Conservation (phyloP, 495 filamentous ascomycete species). For the Rhizodiscina lignyota region DNA sequence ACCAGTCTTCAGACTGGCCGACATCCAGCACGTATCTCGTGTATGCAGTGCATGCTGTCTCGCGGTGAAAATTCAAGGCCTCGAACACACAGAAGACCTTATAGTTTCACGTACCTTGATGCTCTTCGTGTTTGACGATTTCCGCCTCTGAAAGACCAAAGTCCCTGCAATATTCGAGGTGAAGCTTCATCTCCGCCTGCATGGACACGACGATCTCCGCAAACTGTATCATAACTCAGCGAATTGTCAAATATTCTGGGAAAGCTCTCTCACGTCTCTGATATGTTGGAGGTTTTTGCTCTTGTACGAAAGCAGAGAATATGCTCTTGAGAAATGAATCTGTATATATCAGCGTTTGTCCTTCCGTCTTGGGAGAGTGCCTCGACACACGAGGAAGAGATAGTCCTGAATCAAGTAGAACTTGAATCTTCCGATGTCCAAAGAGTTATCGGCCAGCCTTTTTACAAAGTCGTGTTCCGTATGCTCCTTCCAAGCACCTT, state of each 20-base stretch:
- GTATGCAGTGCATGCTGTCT: slow-evolving; percentile 52
- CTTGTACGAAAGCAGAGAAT: slow-evolving; percentile 73
- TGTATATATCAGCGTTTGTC: slow-evolving; percentile 16
- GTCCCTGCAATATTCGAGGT: slow-evolving; percentile 59
- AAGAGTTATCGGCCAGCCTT: slow-evolving; percentile 53
- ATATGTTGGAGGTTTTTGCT: slow-evolving; percentile 57
- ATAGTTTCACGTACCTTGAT: slow-evolving; percentile 40
- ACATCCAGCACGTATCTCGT: slow-evolving; percentile 77
- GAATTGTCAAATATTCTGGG: no score
- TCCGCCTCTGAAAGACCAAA: slow-evolving; percentile 66
- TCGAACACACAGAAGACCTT: no score
- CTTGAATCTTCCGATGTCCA: slow-evolving; percentile 61
- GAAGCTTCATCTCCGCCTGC: slow-evolving; percentile 60
- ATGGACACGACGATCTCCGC: slow-evolving; percentile 59
- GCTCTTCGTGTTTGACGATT: slow-evolving; percentile 57
- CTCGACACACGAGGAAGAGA: slow-evolving; percentile 50
- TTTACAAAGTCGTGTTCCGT: slow-evolving; percentile 67
- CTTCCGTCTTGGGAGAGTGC: not conserved
- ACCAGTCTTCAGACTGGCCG: slow-evolving; percentile 70
- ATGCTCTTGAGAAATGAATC: slow-evolving; percentile 76
- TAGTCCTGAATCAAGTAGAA: slow-evolving; percentile 83
- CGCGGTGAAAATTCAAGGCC: slow-evolving; percentile 16
- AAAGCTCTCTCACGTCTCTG: slow-evolving; percentile 31
- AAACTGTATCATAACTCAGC: slow-evolving; percentile 34
- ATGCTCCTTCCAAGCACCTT: slow-evolving; percentile 50